phyloP scores from a whole-genome alignment of 805 yeast genomes.

The Metschnikowia lunata region DNA sequence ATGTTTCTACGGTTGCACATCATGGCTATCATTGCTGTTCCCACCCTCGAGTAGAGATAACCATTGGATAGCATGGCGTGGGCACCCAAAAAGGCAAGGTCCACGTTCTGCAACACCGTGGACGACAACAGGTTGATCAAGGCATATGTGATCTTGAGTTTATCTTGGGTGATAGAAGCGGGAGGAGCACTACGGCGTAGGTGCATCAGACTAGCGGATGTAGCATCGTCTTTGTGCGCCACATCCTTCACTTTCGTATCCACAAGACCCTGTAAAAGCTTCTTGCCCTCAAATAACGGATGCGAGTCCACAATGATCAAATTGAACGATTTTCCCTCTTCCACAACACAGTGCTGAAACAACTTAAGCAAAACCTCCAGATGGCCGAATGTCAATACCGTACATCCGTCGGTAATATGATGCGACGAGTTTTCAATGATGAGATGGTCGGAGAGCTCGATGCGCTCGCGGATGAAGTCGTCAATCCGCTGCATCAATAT shows the following conservation, averaged over 20 bases:
- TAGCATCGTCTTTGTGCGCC: constrained; percentile 19
- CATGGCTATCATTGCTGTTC: constrained; percentile 92
- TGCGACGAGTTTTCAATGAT: constrained; percentile 76
- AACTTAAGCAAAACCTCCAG: constrained; percentile 78
- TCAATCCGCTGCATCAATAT: constrained; percentile 66
- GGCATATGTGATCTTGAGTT: constrained; percentile 73
- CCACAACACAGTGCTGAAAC: constrained; percentile 59
- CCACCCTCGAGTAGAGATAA: constrained; percentile 85
- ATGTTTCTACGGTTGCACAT: constrained; percentile 81
- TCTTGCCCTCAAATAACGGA: constrained; percentile 91
- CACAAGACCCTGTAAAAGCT: constrained; percentile 61
- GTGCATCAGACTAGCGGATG: neutral
- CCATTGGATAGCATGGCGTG: constrained; percentile 97
- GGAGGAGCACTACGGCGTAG: constrained; percentile 14
- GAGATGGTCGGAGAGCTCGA: constrained; percentile 76
- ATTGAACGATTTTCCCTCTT: constrained; percentile 61
- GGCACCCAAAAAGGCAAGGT: constrained; percentile 90
- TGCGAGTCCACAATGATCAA: constrained; percentile 88
- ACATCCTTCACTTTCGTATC: constrained; percentile 25
- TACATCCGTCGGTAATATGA: constrained; percentile 72
- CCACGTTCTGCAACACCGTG: constrained; percentile 79
- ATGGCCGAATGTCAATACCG: constrained; percentile 82
- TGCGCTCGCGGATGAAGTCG: constrained; percentile 76
- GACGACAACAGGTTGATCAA: constrained; percentile 70
- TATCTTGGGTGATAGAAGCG: constrained; percentile 36